Conservation (phyloP, 1,284 basidiomycete genomes). For the Trametes polyzona region DNA sequence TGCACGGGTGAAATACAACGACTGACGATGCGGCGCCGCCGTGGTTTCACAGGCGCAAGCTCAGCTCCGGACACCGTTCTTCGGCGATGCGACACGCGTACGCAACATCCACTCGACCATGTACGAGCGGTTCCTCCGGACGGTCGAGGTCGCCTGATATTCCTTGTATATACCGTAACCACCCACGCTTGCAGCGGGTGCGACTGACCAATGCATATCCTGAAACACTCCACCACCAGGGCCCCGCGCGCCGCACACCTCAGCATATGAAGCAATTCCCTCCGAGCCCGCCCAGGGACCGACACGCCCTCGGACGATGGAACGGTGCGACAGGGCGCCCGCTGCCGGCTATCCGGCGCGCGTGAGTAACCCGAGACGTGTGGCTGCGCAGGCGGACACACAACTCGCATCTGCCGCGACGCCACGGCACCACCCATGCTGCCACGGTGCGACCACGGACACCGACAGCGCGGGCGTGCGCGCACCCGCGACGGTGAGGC, state of each 20-base stretch:
- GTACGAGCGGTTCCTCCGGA: slow-evolving; percentile 49
- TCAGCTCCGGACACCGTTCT: slow-evolving; percentile 45
- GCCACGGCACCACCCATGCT: too few species aligned
- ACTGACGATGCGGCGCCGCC: not conserved
- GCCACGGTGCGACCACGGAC: too few species aligned
- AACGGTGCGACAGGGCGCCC: not conserved
- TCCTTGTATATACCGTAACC: slow-evolving; percentile 14
- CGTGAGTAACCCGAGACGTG: not conserved
- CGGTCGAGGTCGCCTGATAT: slow-evolving; percentile 38
- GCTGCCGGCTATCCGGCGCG: not conserved
- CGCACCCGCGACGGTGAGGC: not conserved
- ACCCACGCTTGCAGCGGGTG: too few species aligned
- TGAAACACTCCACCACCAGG: too few species aligned
- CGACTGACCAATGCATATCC: not conserved
- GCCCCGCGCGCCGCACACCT: not conserved
- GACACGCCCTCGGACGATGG: not conserved
- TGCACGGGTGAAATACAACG: not conserved
- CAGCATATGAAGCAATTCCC: not conserved
- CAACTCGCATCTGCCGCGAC: too few species aligned
- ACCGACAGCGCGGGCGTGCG: too few species aligned
- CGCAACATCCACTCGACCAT: slow-evolving; percentile 56
- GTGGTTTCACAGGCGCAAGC: slow-evolving; percentile 37
- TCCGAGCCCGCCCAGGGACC: not conserved
- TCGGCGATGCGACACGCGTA: slow-evolving; percentile 53
- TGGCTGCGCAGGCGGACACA: too few species aligned